Conservation (phyloP, 2,329 filamentous ascomycete species). For the Fusarium armeniacum region DNA sequence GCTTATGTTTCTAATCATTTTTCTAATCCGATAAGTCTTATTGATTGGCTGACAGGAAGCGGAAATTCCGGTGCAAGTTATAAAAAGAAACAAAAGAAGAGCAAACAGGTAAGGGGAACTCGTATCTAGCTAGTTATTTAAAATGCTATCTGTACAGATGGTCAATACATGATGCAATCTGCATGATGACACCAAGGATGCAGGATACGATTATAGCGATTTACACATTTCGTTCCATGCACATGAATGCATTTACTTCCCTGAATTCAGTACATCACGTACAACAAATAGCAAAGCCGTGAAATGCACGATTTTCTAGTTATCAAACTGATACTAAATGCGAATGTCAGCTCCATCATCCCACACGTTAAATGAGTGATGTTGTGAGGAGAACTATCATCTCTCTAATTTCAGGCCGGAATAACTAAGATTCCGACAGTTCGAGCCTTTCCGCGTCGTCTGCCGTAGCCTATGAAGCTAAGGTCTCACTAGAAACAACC, state of each 20-base stretch:
- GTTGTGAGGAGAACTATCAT: background rate
- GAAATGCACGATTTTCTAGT: too few relatives aligned
- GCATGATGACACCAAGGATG: background rate
- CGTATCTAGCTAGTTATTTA: background rate
- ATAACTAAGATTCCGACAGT: background rate
- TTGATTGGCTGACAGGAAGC: background rate
- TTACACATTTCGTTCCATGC: too few relatives aligned
- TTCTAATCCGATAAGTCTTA: background rate
- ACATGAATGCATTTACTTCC: too few relatives aligned
- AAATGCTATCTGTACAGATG: background rate
- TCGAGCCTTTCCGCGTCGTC: background rate
- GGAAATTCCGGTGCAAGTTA: background rate
- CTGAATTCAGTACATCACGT: too few relatives aligned
- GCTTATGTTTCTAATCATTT: background rate
- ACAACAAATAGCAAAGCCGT: too few relatives aligned
- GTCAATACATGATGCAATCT: background rate
- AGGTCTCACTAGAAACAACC: background rate
- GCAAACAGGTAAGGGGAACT: background rate
- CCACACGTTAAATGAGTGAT: background rate
- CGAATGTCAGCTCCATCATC: too few relatives aligned
- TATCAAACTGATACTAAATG: too few relatives aligned
- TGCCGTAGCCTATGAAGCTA: background rate
- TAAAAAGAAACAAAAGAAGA: background rate
- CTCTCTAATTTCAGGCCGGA: background rate
- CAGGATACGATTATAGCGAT: too few relatives aligned